Evolutionary conservation across 1,284 basidiomycete species (phyloP).

Genomic region (Cryptococcus sp.): DNA sequence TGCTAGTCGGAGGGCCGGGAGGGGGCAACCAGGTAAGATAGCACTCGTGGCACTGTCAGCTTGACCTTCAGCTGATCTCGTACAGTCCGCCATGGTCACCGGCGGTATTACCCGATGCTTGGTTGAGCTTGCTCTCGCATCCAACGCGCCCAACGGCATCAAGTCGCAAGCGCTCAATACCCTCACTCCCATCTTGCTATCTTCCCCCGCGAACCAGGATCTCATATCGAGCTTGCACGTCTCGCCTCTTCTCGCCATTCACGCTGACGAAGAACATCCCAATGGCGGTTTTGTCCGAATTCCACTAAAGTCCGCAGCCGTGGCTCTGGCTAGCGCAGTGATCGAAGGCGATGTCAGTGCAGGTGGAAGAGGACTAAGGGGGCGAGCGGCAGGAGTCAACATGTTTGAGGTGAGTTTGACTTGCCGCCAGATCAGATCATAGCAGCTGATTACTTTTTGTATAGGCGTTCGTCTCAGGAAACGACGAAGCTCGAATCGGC

Average conservation of each 20-base stretch:
- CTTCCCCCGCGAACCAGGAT: constrained; percentile 57
- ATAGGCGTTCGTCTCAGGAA: constrained; percentile 50
- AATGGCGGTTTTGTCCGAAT: constrained; percentile 53
- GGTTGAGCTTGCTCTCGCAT: constrained; percentile 82
- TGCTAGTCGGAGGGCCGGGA: constrained; percentile 66
- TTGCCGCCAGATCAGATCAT: not conserved
- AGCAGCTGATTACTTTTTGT: constrained; percentile 3
- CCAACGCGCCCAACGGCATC: constrained; percentile 81
- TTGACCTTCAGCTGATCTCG: constrained; percentile 9
- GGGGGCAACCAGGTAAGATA: constrained; percentile 60
- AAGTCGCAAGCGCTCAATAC: constrained; percentile 84
- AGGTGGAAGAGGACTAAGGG: constrained; percentile 46
- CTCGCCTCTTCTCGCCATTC: constrained; percentile 54
- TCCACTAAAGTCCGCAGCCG: constrained; percentile 51
- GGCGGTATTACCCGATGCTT: constrained; percentile 77
- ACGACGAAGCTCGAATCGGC: constrained; percentile 51
- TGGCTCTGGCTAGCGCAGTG: constrained; percentile 49
- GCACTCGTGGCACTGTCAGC: not conserved
- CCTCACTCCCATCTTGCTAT: constrained; percentile 62
- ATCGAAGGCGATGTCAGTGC: constrained; percentile 47
- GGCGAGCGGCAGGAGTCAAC: constrained; percentile 55
- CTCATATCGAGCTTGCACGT: constrained; percentile 54
- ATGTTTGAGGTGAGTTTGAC: constrained; percentile 52
- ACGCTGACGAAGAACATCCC: constrained; percentile 50
- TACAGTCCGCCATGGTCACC: constrained; percentile 56